These are phyloP conservation scores for Plasmodium knowlesi DNA, from an alignment of 169 alveolate species.

Conservation along the genomic window DNA sequence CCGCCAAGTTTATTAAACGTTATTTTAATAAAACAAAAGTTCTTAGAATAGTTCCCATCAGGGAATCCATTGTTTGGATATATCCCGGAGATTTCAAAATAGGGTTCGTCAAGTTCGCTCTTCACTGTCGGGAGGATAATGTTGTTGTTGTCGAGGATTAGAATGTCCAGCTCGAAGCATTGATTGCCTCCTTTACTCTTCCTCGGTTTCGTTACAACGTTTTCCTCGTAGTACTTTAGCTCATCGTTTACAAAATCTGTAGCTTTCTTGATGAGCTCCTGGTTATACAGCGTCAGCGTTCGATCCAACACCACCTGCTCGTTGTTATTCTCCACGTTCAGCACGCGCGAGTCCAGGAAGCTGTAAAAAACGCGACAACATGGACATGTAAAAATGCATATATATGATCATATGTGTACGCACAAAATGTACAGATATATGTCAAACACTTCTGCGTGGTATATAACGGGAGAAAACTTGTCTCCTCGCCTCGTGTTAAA, in stretches of 20 bases:
- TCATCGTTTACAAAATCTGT: conserved; percentile 67
- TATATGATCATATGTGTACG: not conserved
- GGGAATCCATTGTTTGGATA: conserved; percentile 76
- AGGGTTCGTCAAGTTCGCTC: conserved; percentile 78
- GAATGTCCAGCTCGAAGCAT: conserved; percentile 41
- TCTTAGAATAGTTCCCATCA: conserved; percentile 67
- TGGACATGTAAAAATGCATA: not conserved
- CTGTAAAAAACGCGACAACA: not conserved
- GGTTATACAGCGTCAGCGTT: conserved; percentile 28
- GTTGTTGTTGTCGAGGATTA: conserved; percentile 53
- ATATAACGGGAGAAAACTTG: no score
- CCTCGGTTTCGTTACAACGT: conserved; percentile 62
- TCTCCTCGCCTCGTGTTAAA: no score
- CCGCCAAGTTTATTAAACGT: conserved; percentile 80
- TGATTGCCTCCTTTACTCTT: conserved; percentile 6
- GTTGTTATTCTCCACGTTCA: conserved; percentile 15
- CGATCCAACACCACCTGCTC: conserved; percentile 36
- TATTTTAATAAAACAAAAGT: conserved; percentile 79
- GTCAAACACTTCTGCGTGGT: no score
- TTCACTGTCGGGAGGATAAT: conserved; percentile 56
- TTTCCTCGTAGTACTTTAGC: conserved; percentile 73
- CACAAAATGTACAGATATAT: not conserved
- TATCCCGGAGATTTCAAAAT: conserved; percentile 77
- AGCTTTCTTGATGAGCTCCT: conserved; percentile 58
- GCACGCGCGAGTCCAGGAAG: conserved; percentile 14